Conservation (phyloP, 78 protist species). For the Dictyostelium capitatum region DNA sequence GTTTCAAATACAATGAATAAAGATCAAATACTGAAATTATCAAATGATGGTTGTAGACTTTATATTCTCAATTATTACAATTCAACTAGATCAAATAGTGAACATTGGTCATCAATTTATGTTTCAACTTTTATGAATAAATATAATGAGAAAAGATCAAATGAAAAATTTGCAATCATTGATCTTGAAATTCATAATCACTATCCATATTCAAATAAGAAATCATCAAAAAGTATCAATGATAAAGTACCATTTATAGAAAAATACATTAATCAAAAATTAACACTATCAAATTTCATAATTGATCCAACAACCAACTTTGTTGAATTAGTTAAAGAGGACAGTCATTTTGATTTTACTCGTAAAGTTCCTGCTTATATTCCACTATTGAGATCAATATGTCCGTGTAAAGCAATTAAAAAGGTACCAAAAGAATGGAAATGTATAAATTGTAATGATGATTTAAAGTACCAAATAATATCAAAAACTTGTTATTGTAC, state of each 20-base stretch:
- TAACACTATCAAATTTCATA: neutral
- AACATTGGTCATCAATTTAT: neutral
- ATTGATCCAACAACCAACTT: neutral
- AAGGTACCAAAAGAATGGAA: neutral
- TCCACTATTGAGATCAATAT: neutral
- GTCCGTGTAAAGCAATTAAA: neutral
- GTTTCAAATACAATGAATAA: neutral
- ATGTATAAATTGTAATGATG: neutral
- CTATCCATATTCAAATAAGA: too few relatives aligned
- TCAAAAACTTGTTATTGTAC: neutral
- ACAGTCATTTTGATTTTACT: neutral
- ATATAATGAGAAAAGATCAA: neutral
- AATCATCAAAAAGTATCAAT: too few relatives aligned
- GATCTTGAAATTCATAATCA: neutral
- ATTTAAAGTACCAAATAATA: neutral
- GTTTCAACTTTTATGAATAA: neutral
- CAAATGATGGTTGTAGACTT: neutral
- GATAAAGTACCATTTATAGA: neutral
- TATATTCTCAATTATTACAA: neutral
- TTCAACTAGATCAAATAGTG: neutral
- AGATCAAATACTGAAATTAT: neutral
- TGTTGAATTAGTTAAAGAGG: neutral
- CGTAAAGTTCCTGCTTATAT: neutral
- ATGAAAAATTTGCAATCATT: neutral
- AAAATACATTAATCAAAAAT: neutral